phyloP scores from a whole-genome alignment of 2,329 filamentous ascomycete species.

The Penicillium sp. region DNA sequence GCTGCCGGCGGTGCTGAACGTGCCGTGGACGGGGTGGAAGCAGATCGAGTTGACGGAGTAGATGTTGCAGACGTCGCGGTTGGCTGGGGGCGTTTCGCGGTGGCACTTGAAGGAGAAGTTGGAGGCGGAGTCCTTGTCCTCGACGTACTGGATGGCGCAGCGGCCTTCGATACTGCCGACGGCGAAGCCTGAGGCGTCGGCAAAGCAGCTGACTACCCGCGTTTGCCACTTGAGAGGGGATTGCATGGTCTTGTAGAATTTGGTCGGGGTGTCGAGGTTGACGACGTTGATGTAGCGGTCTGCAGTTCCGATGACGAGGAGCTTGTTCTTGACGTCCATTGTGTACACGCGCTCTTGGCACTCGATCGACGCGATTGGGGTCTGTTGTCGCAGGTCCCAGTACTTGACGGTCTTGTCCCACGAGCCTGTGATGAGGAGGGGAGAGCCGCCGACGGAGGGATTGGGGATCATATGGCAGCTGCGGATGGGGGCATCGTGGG shows the following conservation, averaged over 20 bases:
- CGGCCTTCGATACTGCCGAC: conserved; percentile 96
- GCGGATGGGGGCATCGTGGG: conserved; percentile 81
- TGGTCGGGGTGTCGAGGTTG: conserved; percentile 82
- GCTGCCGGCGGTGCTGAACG: conserved; percentile 94
- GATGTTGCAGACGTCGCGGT: conserved; percentile 76
- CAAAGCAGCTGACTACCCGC: conserved; percentile 90
- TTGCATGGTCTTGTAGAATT: conserved; percentile 94
- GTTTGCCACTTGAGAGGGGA: conserved; percentile 99
- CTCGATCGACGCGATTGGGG: conserved; percentile 48
- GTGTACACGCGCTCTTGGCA: conserved; percentile 68
- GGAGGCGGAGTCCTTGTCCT: conserved; percentile 86
- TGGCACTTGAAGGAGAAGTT: conserved; percentile 99
- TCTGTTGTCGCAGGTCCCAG: conserved; percentile 57
- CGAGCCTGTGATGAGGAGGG: conserved; percentile 84
- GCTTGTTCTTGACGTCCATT: conserved; percentile 85
- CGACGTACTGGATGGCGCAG: conserved; percentile 97
- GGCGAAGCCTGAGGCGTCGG: conserved; percentile 86
- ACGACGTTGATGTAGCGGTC: conserved; percentile 96
- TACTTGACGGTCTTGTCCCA: conserved; percentile 62
- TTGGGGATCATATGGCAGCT: conserved; percentile 77
- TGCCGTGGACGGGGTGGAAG: conserved; percentile 94
- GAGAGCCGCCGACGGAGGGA: conserved; percentile 49
- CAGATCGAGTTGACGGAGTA: conserved; percentile 96
- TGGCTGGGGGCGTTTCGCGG: conserved; percentile 69
- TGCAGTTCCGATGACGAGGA: conserved; percentile 89